Evolutionary conservation across 1,139 yeast genomes (phyloP), one percentile per base, ranked within the genome.

Genomic region (Blastobotrys serpentis): DNA sequence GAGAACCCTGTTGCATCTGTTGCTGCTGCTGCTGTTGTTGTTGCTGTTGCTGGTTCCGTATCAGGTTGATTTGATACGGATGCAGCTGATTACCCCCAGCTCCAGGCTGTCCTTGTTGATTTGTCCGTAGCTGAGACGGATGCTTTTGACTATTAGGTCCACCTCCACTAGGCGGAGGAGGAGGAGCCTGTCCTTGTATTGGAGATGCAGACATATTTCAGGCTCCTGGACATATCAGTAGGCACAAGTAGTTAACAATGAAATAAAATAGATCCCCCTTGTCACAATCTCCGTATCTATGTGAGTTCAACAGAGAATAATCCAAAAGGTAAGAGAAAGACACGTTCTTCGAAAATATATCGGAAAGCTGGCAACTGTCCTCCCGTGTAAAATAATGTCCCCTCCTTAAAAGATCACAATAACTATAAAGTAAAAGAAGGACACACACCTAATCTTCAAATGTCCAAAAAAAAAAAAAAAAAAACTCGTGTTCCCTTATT

Each of bases 121-220:
- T 54, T 40, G 46, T 50, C 37, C 41, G 46, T 42, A 36, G 54
- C 50, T 40, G 40, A 7, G 40, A 36, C 13, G 40, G 40, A n/a
- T 36, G 40, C 14, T 36, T 36, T 17, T 36, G 40, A 36, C 40
- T 36, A 56, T 22, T 34, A 18, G 23, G 40, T n/a, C 55, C 51
- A 11, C 47, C 55, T 39, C 52, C 55, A n/a, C 53, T 54, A 14
- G 56, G 52, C 19, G 59, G 54, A 37, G 50, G 42, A 48, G 54
- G 59, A 29, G 32, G 32, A 7, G 32, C 32, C 39, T 56, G 58
- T 29, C 56, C 55, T 47, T 56, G 59, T 34, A 56, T 49, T 17
- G 59, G 59, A 46, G 59, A 56, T 16, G 58, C 59, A 11, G 59
- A 56, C 59, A 56, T 56, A 49, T 37, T 33, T 16, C 18, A 33